Percentiles rank a stretch among this genome's conserved stretches.
These are phyloP conservation scores for Cercospora sesami DNA, from an alignment of 2,329 filamentous ascomycete species.

Conservation along the genomic window DNA sequence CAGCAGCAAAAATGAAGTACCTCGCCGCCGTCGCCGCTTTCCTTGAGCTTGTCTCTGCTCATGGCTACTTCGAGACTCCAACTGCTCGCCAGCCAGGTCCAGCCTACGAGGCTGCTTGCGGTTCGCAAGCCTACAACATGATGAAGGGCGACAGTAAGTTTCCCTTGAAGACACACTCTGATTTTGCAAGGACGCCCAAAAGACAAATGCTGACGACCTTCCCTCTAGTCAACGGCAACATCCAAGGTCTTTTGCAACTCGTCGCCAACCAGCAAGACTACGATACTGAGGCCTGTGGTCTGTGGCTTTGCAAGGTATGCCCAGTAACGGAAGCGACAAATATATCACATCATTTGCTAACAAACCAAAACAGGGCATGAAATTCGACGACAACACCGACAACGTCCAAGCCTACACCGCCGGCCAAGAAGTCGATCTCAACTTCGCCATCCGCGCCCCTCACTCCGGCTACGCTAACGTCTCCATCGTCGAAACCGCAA, in stretches of 20 bases:
- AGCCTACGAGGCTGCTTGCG: conserved; percentile 55
- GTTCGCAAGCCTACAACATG: conserved; percentile 56
- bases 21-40: conserved; percentile 48
- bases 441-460: conserved; percentile 52
- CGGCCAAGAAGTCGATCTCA: conserved; percentile 51
- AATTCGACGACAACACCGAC: conserved; percentile 56
- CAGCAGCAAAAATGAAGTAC: conserved; percentile 20
- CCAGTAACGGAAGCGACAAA: no score
- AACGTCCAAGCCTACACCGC: conserved; percentile 55
- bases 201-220: not conserved
- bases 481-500: conserved; percentile 56
- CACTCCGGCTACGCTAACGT: conserved; percentile 61
- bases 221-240: conserved; percentile 52
- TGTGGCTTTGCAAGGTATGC: conserved; percentile 44
- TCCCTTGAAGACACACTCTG: no score
- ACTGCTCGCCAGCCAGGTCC: conserved; percentile 52
- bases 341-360: not conserved
- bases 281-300: conserved; percentile 28
- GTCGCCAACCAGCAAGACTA: conserved; percentile 37
- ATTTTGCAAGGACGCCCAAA: no score
- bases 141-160: conserved; percentile 51
- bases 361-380: conserved; percentile 50
- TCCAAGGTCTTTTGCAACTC: conserved; percentile 57
- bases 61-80: conserved; percentile 56
- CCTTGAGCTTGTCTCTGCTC: conserved; percentile 51